Percentiles rank a stretch among this genome's conserved stretches.
phyloP scores from a whole-genome alignment of 345 rosid genomes.

The Microthlaspi erraticum region DNA sequence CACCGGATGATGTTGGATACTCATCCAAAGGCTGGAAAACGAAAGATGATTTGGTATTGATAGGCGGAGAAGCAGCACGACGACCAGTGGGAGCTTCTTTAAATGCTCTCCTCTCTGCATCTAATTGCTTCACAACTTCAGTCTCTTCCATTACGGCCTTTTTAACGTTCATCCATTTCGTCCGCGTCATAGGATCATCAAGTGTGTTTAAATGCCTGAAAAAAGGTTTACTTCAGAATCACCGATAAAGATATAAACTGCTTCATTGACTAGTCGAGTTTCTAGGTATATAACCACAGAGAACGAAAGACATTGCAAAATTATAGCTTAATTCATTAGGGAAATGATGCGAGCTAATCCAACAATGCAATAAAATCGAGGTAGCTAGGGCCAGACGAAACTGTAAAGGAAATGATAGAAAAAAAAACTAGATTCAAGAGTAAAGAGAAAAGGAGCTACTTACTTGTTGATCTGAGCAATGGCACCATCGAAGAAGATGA shows the following conservation, averaged over 20 bases:
- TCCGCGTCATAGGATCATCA: constrained; percentile 76
- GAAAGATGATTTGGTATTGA: constrained; percentile 79
- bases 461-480: constrained; percentile 99
- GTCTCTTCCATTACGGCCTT: constrained; percentile 89
- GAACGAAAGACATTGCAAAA: background rate
- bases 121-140: constrained; percentile 90
- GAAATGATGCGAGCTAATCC: background rate
- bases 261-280: constrained; percentile 6
- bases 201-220: constrained; percentile 81
- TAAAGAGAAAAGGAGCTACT: constrained; percentile 1
- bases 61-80: constrained; percentile 86
- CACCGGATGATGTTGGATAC: constrained; percentile 85
- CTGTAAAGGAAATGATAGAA: constrained; percentile 66
- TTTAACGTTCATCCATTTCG: constrained; percentile 98
- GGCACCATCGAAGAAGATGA: constrained; percentile 99
- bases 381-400: constrained; percentile 63
- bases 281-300: constrained; percentile 1
- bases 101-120: constrained; percentile 90
- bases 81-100: constrained; percentile 80
- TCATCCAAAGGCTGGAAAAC: constrained; percentile 97
- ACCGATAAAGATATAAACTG: background rate
- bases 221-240: constrained; percentile 11
- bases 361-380: background rate
- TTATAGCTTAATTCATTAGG: background rate
- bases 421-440: constrained; percentile 37